Evolutionary conservation across 768 basidiomycete genomes (phyloP).

Genomic region (Tremella fuciformis): DNA sequence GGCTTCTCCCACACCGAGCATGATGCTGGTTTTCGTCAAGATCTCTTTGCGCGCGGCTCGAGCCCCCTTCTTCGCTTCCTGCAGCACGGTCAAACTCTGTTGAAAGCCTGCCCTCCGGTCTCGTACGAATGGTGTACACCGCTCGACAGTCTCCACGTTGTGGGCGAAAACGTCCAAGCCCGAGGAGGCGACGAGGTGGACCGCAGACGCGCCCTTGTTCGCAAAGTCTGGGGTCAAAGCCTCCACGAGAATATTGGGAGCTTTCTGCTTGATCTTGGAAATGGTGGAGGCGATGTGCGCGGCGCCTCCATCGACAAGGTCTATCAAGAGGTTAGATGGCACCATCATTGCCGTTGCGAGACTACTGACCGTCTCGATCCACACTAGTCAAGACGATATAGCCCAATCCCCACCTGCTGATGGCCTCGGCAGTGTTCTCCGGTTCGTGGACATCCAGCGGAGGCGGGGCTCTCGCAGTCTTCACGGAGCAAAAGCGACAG

Average conservation of each 20-base stretch:
- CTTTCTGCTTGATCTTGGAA: slow-evolving; percentile 90
- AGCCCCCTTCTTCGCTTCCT: slow-evolving; percentile 49
- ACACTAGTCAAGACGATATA: slow-evolving; percentile 97
- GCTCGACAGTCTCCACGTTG: slow-evolving; percentile 94
- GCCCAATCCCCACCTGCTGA: slow-evolving; percentile 94
- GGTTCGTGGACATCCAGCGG: slow-evolving; percentile 95
- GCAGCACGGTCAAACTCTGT: slow-evolving; percentile 55
- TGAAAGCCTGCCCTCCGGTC: slow-evolving; percentile 90
- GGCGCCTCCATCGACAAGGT: slow-evolving; percentile 86
- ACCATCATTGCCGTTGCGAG: neutral
- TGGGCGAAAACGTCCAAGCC: slow-evolving; percentile 98
- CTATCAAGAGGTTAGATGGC: slow-evolving; percentile 55
- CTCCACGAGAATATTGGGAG: slow-evolving; percentile 92
- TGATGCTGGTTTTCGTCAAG: slow-evolving; percentile 95
- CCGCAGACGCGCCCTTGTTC: slow-evolving; percentile 65
- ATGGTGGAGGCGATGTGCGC: slow-evolving; percentile 95
- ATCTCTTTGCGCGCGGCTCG: slow-evolving; percentile 55
- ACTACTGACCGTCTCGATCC: slow-evolving; percentile 80
- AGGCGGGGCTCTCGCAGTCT: slow-evolving; percentile 81
- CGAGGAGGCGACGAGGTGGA: slow-evolving; percentile 79
- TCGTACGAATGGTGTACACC: slow-evolving; percentile 87
- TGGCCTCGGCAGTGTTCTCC: slow-evolving; percentile 96
- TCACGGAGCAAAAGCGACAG: slow-evolving; percentile 95
- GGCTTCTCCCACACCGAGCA: slow-evolving; percentile 94
- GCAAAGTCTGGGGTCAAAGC: slow-evolving; percentile 93